These are phyloP conservation scores for Apodospora peruviana DNA, from an alignment of 495 filamentous ascomycete species.

Conservation along the genomic window DNA sequence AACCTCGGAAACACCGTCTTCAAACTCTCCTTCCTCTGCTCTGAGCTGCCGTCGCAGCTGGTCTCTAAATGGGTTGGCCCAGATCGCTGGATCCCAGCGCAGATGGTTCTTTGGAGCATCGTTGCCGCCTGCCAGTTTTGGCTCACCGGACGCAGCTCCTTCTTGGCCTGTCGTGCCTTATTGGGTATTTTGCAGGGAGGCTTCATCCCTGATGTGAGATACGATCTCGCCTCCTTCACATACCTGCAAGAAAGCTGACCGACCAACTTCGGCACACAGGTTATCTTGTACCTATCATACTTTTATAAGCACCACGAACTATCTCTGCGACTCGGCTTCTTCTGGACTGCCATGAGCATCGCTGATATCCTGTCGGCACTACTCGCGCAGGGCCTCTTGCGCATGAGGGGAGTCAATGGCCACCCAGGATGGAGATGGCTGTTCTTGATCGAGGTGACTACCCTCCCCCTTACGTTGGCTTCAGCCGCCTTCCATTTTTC, in stretches of 20 bases:
- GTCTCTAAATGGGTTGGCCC: constrained; percentile 73
- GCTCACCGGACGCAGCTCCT: constrained; percentile 54
- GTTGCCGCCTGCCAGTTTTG: constrained; percentile 65
- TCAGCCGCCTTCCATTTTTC: too few relatives aligned
- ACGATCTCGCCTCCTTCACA: background rate
- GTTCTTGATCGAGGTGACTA: constrained; percentile 26
- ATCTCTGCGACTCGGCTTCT: constrained; percentile 41
- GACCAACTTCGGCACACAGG: too few relatives aligned
- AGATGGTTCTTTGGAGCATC: constrained; percentile 74
- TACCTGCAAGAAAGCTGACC: too few relatives aligned
- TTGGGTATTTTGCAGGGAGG: constrained; percentile 74
- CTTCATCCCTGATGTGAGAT: constrained; percentile 47
- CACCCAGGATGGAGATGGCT: constrained; percentile 60
- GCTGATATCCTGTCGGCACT: constrained; percentile 65
- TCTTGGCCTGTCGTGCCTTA: constrained; percentile 58
- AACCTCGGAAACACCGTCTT: constrained; percentile 76
- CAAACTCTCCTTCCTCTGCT: constrained; percentile 58
- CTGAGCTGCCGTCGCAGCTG: constrained; percentile 72
- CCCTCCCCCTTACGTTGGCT: too few relatives aligned
- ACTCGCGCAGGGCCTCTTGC: constrained; percentile 66
- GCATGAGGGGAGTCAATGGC: constrained; percentile 54
- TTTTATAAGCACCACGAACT: constrained; percentile 60
- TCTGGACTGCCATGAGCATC: constrained; percentile 62
- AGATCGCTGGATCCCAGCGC: constrained; percentile 78
- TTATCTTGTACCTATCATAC: constrained; percentile 65